A percentile compares a stretch with the other conserved stretches of the same genome.
Conservation (phyloP, 768 basidiomycete genomes). For the Phallus indusiatus region DNA sequence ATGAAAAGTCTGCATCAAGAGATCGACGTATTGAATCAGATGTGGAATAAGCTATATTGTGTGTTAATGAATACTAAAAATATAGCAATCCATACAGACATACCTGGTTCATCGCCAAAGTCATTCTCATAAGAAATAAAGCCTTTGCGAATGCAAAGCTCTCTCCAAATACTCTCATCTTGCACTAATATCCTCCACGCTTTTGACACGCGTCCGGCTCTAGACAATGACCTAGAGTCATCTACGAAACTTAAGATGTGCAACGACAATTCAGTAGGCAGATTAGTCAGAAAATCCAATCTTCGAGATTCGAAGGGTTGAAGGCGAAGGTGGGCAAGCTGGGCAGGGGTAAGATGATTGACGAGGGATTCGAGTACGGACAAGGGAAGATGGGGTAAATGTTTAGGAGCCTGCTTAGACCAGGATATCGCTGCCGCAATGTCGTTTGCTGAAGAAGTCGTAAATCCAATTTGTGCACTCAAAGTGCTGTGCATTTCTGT, state of each 20-base stretch:
- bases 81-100: too few relatives aligned
- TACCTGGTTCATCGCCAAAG: too few relatives aligned
- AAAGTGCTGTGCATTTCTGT: background rate
- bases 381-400: background rate
- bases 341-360: background rate
- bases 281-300: slow-evolving; percentile 31
- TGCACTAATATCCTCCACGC: slow-evolving; percentile 60
- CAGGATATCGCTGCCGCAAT: background rate
- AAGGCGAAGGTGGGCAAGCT: background rate
- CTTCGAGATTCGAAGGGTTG: background rate
- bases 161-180: slow-evolving; percentile 76
- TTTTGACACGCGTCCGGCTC: slow-evolving; percentile 60
- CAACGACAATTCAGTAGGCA: slow-evolving; percentile 63
- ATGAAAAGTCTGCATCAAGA: slow-evolving; percentile 35
- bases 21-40: background rate
- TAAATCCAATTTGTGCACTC: background rate
- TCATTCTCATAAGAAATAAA: slow-evolving; percentile 21
- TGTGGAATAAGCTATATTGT: background rate
- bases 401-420: background rate
- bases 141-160: slow-evolving; percentile 53
- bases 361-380: background rate
- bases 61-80: too few relatives aligned
- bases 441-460: background rate
- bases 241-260: slow-evolving; percentile 71
- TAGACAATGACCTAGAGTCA: slow-evolving; percentile 59